A percentile compares a stretch with the other conserved stretches of the same genome.
Conservation (phyloP, 306 rosid species). For the Glycyrrhiza uralensis region DNA sequence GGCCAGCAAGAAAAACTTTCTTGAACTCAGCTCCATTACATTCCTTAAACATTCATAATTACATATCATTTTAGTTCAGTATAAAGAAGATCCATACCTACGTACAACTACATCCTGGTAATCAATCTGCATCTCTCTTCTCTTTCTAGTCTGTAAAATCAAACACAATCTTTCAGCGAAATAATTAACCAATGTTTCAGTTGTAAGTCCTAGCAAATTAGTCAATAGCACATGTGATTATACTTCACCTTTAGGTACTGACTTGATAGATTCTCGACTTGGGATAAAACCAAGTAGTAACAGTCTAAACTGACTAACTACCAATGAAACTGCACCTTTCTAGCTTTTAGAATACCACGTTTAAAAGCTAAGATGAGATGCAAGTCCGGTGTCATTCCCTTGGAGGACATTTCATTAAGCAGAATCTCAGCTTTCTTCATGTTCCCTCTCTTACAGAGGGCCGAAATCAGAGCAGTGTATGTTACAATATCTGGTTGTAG, state of each 20-base stretch:
- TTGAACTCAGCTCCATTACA: neutral
- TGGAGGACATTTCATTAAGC: conserved; percentile 50
- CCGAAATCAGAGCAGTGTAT: conserved; percentile 60
- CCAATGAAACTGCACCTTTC: conserved; percentile 38
- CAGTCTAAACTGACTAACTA: conserved; percentile 14
- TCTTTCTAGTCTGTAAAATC: conserved; percentile 16
- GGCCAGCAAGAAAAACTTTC: neutral
- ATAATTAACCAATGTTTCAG: conserved; percentile 18
- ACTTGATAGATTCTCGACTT: neutral
- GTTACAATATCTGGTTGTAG: conserved; percentile 67
- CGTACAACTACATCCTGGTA: neutral
- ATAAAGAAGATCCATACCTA: conserved; percentile 16
- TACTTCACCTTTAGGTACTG: conserved; percentile 18
- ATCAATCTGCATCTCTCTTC: neutral
- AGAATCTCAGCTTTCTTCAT: conserved; percentile 41
- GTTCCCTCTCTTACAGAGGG: conserved; percentile 42
- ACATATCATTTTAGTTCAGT: neutral
- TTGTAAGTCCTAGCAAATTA: neutral
- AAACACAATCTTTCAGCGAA: conserved; percentile 17
- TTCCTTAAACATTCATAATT: neutral
- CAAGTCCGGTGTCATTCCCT: conserved; percentile 44
- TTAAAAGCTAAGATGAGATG: conserved; percentile 31
- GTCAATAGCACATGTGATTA: neutral
- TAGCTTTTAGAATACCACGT: conserved; percentile 54
- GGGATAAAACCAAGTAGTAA: conserved; percentile 9